Evolutionary conservation across 2,329 filamentous ascomycete species (phyloP), one percentile per base, ranked within the genome.

Genomic region (Alternaria alternata): DNA sequence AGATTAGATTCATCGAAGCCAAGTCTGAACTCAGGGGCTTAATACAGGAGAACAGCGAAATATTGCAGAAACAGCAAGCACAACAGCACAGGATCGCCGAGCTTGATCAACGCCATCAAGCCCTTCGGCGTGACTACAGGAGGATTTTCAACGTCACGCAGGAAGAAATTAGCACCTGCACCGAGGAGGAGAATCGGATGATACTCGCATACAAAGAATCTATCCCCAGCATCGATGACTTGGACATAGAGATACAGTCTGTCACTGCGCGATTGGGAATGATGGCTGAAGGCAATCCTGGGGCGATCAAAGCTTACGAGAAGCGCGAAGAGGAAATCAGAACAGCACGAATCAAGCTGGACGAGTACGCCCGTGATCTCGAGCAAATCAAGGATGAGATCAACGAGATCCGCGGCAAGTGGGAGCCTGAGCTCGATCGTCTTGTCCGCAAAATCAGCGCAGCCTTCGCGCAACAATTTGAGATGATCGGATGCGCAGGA

Each of bases 401-500:
- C 62, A 78, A 81, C 0, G 84, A 88, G 38, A 80, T 96, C 56
- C 89, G 90, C 69, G 82, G 82, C 16, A 83, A 86, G 64, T 99
- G 93, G 92, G 95, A 98, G 78, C 93, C 93, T 1, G 81, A 86
- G 69, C 84, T 99, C 3, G 94, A 98, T 67, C 84, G 82, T 22
- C 85, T 99, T 3, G 86, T 97, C 41, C 82, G 82, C 20, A 88
- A 89, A 73, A 97, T 99, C 79, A 97, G 92, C 75, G 88, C 92
- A 49, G 94, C 94, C 0, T 99, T 99, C 78, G 88, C 91, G 6
- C 90, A 94, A 77, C 98, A 97, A 72, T 98, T 99, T 77, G 88
- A 92, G 72, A 90, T 94, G 76, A 98, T 99, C 74, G 93, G 90
- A 66, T 98, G 95, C 77, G 94, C 94, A 5, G 95, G 95, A 36